phyloP scores from a whole-genome alignment of 2,329 filamentous ascomycete species.

The Tolypocladium tropicale region DNA sequence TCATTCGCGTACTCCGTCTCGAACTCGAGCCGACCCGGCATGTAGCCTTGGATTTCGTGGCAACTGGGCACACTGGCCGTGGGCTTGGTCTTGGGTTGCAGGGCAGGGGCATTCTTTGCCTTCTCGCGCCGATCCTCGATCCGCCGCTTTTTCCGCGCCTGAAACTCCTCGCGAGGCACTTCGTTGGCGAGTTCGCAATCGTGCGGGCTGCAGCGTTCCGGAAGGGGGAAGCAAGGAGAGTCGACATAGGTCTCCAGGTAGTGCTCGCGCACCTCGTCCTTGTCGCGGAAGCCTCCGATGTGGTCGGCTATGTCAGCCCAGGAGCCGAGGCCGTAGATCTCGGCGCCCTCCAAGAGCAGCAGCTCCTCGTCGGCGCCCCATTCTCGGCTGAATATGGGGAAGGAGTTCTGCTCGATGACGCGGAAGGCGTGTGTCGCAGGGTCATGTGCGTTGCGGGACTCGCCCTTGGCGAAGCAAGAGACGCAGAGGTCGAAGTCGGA shows the following conservation, averaged over 20 bases:
- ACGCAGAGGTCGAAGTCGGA: conserved; percentile 96
- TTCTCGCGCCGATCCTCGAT: conserved; percentile 88
- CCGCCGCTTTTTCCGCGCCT: conserved; percentile 79
- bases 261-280: conserved; percentile 92
- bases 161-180: conserved; percentile 85
- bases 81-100: conserved; percentile 88
- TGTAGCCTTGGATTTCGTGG: conserved; percentile 97
- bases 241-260: conserved; percentile 84
- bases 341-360: conserved; percentile 83
- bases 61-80: conserved; percentile 92
- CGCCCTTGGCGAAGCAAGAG: conserved; percentile 79
- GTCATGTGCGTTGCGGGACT: conserved; percentile 73
- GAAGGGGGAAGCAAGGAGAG: conserved; percentile 74
- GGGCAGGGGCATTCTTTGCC: conserved; percentile 70
- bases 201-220: conserved; percentile 72
- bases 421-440: conserved; percentile 79
- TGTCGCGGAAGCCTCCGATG: conserved; percentile 87
- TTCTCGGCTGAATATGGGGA: conserved; percentile 87
- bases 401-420: conserved; percentile 96
- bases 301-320: conserved; percentile 98
- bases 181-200: conserved; percentile 70
- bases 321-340: conserved; percentile 91
- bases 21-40: conserved; percentile 94
- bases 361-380: conserved; percentile 98
- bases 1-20: conserved; percentile 98